phyloP scores from a whole-genome alignment of 148 eudicot genomes.

The Fallopia convolvulus region DNA sequence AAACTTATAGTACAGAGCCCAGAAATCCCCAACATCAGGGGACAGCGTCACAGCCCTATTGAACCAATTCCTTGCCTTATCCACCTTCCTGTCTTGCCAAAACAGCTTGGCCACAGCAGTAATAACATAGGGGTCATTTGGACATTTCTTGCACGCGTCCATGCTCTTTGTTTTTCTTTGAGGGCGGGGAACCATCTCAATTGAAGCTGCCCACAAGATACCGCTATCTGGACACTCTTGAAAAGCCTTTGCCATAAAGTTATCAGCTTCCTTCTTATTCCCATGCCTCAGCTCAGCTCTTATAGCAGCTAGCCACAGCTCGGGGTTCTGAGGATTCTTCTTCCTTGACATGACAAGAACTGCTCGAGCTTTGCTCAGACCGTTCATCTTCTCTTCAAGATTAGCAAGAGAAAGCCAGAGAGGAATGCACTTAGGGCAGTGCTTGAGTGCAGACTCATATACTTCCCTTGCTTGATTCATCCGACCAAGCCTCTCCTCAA shows the following conservation, averaged over 20 bases:
- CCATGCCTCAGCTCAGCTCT: conserved; percentile 82
- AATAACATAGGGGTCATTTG: conserved; percentile 70
- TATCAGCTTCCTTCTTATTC: conserved; percentile 71
- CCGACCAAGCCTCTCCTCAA: conserved; percentile 55
- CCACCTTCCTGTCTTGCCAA: conserved; percentile 95
- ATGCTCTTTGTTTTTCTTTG: conserved; percentile 72
- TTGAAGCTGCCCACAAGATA: conserved; percentile 80
- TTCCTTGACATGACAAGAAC: conserved; percentile 78
- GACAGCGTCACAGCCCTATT: conserved; percentile 80
- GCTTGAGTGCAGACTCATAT: conserved; percentile 60
- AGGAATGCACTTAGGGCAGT: conserved; percentile 62
- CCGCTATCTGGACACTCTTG: conserved; percentile 94
- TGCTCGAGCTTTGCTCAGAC: conserved; percentile 84
- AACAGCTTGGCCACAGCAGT: conserved; percentile 78
- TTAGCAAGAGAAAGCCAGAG: conserved; percentile 90
- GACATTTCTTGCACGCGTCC: conserved; percentile 71
- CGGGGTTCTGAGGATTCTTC: conserved; percentile 78
- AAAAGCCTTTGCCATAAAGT: conserved; percentile 88
- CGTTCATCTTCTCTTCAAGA: conserved; percentile 77
- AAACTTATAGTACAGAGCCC: conserved; percentile 82
- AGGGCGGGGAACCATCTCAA: conserved; percentile 87
- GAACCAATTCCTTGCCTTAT: conserved; percentile 79
- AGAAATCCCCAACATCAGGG: conserved; percentile 87
- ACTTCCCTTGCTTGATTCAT: conserved; percentile 54
- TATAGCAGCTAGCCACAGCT: conserved; percentile 93